A percentile compares a stretch with the other conserved stretches of the same genome.
Conservation (phyloP, 495 filamentous ascomycete genomes). For the Evernia prunastri region DNA sequence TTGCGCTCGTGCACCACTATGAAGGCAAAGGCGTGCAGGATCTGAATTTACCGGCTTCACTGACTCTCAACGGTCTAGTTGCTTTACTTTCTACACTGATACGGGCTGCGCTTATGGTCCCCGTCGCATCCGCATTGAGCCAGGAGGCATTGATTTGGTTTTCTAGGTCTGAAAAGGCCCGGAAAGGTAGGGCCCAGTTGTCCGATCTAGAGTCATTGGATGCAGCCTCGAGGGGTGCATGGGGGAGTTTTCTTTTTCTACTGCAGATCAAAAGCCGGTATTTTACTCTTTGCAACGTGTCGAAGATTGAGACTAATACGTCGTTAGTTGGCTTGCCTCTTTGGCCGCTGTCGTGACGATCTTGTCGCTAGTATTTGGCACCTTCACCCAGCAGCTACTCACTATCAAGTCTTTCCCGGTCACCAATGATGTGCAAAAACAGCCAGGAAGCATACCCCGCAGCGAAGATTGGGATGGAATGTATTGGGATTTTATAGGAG, state of each 20-base stretch:
- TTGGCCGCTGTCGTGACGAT: conserved; percentile 37
- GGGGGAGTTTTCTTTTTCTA: conserved; percentile 34
- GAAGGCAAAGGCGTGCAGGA: not conserved
- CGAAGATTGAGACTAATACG: not conserved
- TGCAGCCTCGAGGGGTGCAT: conserved; percentile 37
- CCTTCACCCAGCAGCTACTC: conserved; percentile 44
- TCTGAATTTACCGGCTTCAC: not conserved
- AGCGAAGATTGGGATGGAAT: not conserved
- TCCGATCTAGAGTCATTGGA: conserved; percentile 40
- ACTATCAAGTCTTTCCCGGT: not conserved
- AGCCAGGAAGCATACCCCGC: conserved; percentile 6
- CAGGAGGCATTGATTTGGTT: conserved; percentile 15
- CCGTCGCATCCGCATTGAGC: conserved; percentile 14
- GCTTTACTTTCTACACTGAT: conserved; percentile 4
- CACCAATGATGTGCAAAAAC: not conserved
- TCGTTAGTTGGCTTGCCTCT: conserved; percentile 35
- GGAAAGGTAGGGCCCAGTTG: conserved; percentile 18
- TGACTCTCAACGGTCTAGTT: conserved; percentile 17
- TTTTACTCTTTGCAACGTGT: too few species aligned
- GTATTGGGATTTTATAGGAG: too few species aligned
- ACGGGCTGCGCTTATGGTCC: conserved; percentile 7
- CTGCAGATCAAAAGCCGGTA: conserved; percentile 11
- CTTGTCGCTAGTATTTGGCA: conserved; percentile 36
- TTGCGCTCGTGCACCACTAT: not conserved
- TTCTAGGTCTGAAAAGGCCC: not conserved